Evolutionary conservation across 495 filamentous ascomycete genomes (phyloP).

Genomic region (Chaetomium fimeti): DNA sequence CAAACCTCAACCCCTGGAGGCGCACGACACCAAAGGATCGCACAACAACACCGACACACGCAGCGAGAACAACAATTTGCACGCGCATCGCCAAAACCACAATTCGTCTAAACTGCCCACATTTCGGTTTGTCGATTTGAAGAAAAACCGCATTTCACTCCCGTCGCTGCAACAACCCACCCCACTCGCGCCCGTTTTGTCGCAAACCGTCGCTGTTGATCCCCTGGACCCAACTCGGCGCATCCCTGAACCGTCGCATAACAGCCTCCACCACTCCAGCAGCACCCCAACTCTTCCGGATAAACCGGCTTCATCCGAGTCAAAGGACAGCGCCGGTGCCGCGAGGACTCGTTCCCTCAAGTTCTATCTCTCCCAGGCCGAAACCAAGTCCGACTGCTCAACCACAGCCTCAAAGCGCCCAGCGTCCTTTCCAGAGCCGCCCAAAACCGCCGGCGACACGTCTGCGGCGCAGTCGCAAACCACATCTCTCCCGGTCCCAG

Average conservation of each 20-base stretch:
- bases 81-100: constrained; percentile 50
- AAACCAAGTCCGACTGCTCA: constrained; percentile 17
- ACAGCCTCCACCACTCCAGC: constrained; percentile 31
- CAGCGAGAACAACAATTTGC: constrained; percentile 35
- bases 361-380: constrained; percentile 10
- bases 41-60: constrained; percentile 25
- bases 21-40: constrained; percentile 12
- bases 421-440: constrained; percentile 42
- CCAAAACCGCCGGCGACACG: constrained; percentile 25
- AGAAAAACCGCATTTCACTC: constrained; percentile 40
- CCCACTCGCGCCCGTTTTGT: constrained; percentile 44
- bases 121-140: constrained; percentile 50
- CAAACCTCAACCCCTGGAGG: constrained; percentile 14
- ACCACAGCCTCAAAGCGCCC: constrained; percentile 39
- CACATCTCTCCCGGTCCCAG: constrained; percentile 29
- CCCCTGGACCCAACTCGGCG: constrained; percentile 26
- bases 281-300: constrained; percentile 28
- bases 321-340: constrained; percentile 14
- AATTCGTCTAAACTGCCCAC: constrained; percentile 52
- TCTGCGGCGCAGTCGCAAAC: constrained; percentile 26
- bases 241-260: constrained; percentile 31
- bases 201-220: constrained; percentile 25
- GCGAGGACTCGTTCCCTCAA: constrained; percentile 22
- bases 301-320: constrained; percentile 18
- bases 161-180: constrained; percentile 42